Evolutionary conservation across 768 basidiomycete genomes (phyloP), one percentile per base, ranked within the genome.

Genomic region (Exidia glandulosa): DNA sequence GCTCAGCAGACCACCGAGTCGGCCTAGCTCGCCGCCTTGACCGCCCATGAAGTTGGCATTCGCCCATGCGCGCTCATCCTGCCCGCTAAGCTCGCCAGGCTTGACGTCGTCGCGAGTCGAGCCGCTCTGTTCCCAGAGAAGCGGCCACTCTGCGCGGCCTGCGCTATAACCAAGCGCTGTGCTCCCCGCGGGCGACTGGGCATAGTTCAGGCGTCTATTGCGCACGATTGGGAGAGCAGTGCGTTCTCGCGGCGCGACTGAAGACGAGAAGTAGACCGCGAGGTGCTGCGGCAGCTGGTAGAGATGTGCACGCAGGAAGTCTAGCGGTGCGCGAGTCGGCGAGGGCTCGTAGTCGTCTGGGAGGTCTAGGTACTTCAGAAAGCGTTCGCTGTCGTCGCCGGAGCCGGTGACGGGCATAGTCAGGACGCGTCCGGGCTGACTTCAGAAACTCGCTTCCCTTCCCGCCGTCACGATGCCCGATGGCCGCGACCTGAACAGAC

Each of bases 41-140:
- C 59, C 86, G 32, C 73, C 71, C 59, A 91, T 66, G 68, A 92
- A 90, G 23, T 77, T 73, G 19, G 70, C 76, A 57, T 81, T 74
- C 3, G 74, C 88, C 90, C 90, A 93, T 36, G 75, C 74, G 63
- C 75, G 79, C 70, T 93, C 90, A 14, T 90, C 89, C 41, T 72
- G 72, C 1, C 74, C 84, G 61, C 47, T 70, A 66, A 12, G 81
- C 82, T 23, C 72, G 65, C 6, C 76, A 73, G 60, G 79, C 80
- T 41, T 72, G 70, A 1, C 85, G 84, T 33, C 33, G 54, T 30
- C 52, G 52, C 23, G 59, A 52, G 55, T 47, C 33, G 14, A 27
- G 14, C 25, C 52, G 54, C n/a, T 23, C 50, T 33, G 50, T 41
- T 79, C 75, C 85, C 87, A 91, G 13, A 91, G 71, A 27, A 75